Conservation (phyloP, 2,329 filamentous ascomycete species). For the Epichloe glyceriae region DNA sequence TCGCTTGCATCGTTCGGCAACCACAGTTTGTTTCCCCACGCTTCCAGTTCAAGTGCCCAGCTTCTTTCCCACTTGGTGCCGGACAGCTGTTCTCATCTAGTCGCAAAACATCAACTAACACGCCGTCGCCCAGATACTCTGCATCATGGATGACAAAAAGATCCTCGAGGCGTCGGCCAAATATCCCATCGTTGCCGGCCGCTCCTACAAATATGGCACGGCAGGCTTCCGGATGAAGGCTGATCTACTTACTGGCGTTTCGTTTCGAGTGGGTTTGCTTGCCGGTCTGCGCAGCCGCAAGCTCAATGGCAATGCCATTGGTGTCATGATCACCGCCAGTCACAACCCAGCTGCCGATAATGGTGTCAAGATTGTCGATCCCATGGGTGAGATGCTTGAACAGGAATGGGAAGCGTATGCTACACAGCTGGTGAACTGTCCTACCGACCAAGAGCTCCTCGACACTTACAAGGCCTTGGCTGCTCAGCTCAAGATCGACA, state of each 20-base stretch:
- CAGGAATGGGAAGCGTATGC: slow-evolving; percentile 87
- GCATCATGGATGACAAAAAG: slow-evolving; percentile 37
- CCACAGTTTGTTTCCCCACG: no score
- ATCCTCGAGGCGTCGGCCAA: slow-evolving; percentile 49
- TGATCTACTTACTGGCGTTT: slow-evolving; percentile 77
- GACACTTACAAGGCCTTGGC: slow-evolving; percentile 66
- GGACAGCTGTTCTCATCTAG: neutral
- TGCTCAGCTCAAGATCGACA: slow-evolving; percentile 62
- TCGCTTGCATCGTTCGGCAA: neutral
- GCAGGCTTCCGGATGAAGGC: slow-evolving; percentile 58
- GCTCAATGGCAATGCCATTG: slow-evolving; percentile 79
- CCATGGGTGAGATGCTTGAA: slow-evolving; percentile 95
- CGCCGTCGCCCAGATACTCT: slow-evolving; percentile 1
- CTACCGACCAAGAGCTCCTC: slow-evolving; percentile 59
- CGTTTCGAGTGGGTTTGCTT: slow-evolving; percentile 84
- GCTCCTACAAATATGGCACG: slow-evolving; percentile 51
- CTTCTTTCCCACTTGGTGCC: neutral
- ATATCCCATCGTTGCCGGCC: slow-evolving; percentile 44
- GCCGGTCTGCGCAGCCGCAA: slow-evolving; percentile 82
- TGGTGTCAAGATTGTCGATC: slow-evolving; percentile 91
- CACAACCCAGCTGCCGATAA: slow-evolving; percentile 87
- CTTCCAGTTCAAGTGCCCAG: neutral
- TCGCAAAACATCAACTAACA: neutral
- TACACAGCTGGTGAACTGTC: slow-evolving; percentile 77
- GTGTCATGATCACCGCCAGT: slow-evolving; percentile 91